Evolutionary conservation across 2,329 filamentous ascomycete species (phyloP).

Genomic region (Ophiostoma sp.): DNA sequence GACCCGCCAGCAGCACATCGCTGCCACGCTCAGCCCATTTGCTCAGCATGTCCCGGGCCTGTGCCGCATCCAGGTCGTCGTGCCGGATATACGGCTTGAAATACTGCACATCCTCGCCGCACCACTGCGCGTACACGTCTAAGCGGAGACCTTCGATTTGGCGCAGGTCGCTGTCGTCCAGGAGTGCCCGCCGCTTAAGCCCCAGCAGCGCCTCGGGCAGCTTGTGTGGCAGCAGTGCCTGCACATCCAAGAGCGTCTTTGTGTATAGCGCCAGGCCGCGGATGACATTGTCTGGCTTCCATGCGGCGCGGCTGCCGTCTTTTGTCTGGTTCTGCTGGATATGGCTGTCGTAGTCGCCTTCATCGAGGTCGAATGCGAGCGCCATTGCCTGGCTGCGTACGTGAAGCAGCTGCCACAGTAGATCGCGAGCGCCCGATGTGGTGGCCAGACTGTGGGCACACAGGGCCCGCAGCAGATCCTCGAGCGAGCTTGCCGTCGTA

Average conservation of each 20-base stretch:
- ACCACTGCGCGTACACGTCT: slow-evolving; percentile 74
- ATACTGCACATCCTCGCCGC: slow-evolving; percentile 72
- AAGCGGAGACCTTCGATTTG: slow-evolving; percentile 65
- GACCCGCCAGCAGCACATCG: slow-evolving; percentile 55
- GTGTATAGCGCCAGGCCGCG: slow-evolving; percentile 68
- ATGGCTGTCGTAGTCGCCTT: slow-evolving; percentile 34
- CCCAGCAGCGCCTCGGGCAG: slow-evolving; percentile 63
- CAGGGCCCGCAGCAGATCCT: slow-evolving; percentile 64
- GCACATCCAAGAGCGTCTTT: slow-evolving; percentile 62
- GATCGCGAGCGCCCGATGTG: slow-evolving; percentile 73
- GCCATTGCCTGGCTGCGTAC: slow-evolving; percentile 66
- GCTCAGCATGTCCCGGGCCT: slow-evolving; percentile 56
- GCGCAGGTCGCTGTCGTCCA: slow-evolving; percentile 65
- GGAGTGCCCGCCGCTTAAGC: slow-evolving; percentile 64
- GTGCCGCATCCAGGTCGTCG: slow-evolving; percentile 62
- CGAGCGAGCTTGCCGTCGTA: slow-evolving; percentile 28
- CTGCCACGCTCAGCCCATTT: slow-evolving; percentile 60
- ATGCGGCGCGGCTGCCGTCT: slow-evolving; percentile 31
- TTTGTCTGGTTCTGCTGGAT: background rate
- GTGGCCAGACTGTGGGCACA: slow-evolving; percentile 78
- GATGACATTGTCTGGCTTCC: slow-evolving; percentile 48
- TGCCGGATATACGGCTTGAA: slow-evolving; percentile 86
- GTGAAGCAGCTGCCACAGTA: slow-evolving; percentile 70
- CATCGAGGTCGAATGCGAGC: slow-evolving; percentile 50
- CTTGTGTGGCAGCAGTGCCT: slow-evolving; percentile 66